These are phyloP conservation scores for Starmerella etchellsii DNA, from an alignment of 805 yeast species.

Conservation along the genomic window DNA sequence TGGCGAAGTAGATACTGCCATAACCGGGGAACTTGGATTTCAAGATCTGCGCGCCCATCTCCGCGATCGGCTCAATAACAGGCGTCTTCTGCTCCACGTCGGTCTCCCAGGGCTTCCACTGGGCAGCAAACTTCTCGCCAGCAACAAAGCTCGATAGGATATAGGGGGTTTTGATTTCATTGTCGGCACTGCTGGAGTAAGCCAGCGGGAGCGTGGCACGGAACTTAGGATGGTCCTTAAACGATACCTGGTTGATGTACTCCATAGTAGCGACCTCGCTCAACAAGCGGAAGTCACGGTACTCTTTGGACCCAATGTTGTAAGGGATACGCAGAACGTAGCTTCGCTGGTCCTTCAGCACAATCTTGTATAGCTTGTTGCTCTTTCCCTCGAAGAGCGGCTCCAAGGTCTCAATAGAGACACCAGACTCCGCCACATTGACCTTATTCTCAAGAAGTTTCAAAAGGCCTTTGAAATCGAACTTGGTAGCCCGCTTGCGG, in stretches of 20 bases:
- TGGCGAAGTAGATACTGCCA: slow-evolving; percentile 73
- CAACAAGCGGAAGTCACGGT: slow-evolving; percentile 45
- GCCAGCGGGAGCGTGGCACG: slow-evolving; percentile 28
- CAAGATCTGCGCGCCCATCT: slow-evolving; percentile 45
- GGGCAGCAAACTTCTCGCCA: slow-evolving; percentile 73
- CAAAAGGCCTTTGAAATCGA: slow-evolving; percentile 65
- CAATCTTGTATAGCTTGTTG: slow-evolving; percentile 70
- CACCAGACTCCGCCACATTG: slow-evolving; percentile 26
- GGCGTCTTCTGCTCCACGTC: slow-evolving; percentile 41
- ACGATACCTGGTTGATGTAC: slow-evolving; percentile 35
- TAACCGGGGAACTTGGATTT: slow-evolving; percentile 50
- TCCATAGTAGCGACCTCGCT: slow-evolving; percentile 93
- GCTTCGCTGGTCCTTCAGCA: slow-evolving; percentile 45
- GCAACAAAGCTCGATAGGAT: slow-evolving; percentile 66
- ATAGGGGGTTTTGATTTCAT: slow-evolving; percentile 60
- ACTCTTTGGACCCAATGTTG: slow-evolving; percentile 51
- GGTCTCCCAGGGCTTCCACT: slow-evolving; percentile 73
- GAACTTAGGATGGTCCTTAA: slow-evolving; percentile 42
- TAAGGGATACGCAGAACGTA: slow-evolving; percentile 81
- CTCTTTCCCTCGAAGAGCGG: slow-evolving; percentile 91
- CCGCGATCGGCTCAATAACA: slow-evolving; percentile 57
- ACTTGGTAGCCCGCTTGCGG: slow-evolving; percentile 61
- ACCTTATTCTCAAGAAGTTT: slow-evolving; percentile 26
- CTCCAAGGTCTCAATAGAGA: slow-evolving; percentile 52
- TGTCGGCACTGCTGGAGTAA: slow-evolving; percentile 50